Evolutionary conservation across 202 grass and related monocot species (phyloP).

Genomic region (Schoenoplectus tabernaemontani): DNA sequence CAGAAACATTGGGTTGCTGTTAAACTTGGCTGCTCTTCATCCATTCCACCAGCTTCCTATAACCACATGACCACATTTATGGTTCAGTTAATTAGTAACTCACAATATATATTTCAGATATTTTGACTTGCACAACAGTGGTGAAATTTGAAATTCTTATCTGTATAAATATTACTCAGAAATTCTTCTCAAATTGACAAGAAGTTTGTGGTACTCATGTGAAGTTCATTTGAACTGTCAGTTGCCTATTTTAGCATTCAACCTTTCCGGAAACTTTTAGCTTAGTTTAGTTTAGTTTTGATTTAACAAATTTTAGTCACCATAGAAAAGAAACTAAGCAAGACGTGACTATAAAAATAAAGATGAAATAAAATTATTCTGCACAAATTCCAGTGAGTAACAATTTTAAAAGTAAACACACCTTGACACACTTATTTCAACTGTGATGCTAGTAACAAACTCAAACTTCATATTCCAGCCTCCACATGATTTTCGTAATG

Average conservation of each 20-base stretch:
- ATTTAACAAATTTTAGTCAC: no score
- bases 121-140: not conserved
- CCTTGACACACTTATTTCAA: not conserved
- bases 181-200: no score
- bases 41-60: not conserved
- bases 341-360: no score
- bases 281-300: no score
- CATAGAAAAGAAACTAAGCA: no score
- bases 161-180: no score
- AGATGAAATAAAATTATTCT: no score
- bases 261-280: no score
- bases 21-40: not conserved
- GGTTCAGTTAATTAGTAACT: not conserved
- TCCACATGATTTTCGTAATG: not conserved
- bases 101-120: not conserved
- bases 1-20: no score
- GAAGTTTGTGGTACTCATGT: no score
- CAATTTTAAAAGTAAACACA: not conserved
- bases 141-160: not conserved
- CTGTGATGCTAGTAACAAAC: not conserved
- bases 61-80: not conserved
- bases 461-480: not conserved
- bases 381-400: not conserved
- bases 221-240: no score
- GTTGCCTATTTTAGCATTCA: no score